Evolutionary conservation across 768 basidiomycete genomes (phyloP).

Genomic region (Mycena floridula): DNA sequence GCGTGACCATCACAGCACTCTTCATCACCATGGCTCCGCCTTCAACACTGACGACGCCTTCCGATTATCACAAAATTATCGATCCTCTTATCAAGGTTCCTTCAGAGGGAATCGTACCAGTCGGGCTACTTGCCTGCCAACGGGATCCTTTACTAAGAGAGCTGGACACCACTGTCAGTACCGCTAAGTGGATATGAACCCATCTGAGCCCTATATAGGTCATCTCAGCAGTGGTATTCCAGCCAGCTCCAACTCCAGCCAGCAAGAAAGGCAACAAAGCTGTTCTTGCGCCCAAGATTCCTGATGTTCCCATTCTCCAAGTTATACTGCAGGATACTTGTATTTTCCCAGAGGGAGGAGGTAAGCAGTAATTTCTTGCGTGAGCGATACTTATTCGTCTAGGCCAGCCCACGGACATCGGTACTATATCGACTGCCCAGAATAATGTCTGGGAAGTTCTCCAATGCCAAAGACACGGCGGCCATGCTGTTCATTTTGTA

Average conservation of each 20-base stretch:
- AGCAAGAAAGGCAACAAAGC: conserved; percentile 54
- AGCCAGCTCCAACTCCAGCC: conserved; percentile 31
- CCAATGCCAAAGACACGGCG: conserved; percentile 63
- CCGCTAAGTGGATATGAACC: no score
- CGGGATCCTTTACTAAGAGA: conserved; percentile 58
- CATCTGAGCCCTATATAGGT: no score
- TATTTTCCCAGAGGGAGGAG: conserved; percentile 70
- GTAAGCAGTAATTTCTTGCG: no score
- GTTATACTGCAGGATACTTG: conserved; percentile 71
- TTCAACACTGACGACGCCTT: conserved; percentile 36
- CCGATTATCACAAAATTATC: conserved; percentile 60
- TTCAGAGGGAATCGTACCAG: conserved; percentile 51
- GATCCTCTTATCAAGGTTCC: conserved; percentile 53
- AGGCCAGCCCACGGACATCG: conserved; percentile 76
- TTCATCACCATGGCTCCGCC: conserved; percentile 31
- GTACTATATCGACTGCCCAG: conserved; percentile 40
- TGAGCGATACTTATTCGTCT: no score
- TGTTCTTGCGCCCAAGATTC: conserved; percentile 39
- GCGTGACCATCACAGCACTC: no score
- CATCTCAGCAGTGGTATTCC: conserved; percentile 41
- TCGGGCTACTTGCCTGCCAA: conserved; percentile 77
- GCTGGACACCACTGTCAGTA: no score
- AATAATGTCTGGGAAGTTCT: conserved; percentile 51
- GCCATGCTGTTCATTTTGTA: conserved; percentile 72
- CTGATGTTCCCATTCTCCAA: conserved; percentile 47